Evolutionary conservation across 2,329 filamentous ascomycete species (phyloP).

Genomic region (Sporothrix euskadiensis): DNA sequence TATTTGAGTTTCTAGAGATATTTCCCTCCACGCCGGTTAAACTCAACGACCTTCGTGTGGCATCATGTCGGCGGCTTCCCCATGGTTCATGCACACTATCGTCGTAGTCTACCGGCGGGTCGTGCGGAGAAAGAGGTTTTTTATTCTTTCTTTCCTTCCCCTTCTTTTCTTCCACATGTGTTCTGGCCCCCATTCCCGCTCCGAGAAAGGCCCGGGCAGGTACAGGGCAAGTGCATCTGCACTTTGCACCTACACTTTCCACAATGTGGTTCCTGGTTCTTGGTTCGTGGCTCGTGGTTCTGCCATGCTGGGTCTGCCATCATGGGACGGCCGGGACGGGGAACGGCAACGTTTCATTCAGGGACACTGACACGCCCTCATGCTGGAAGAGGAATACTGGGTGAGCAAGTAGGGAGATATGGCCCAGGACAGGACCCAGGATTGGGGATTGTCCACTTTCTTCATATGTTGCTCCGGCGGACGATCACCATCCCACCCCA

Average conservation of each 20-base stretch:
- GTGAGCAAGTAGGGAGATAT: too few relatives aligned
- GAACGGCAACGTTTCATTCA: neutral
- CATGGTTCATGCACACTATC: neutral
- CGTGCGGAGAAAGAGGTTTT: neutral
- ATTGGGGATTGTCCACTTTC: neutral
- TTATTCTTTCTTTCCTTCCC: neutral
- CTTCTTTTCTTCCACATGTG: neutral
- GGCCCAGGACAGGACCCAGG: neutral
- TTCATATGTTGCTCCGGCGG: neutral
- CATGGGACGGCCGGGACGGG: neutral
- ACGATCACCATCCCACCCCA: neutral
- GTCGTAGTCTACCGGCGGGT: neutral
- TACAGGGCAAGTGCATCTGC: neutral
- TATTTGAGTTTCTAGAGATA: neutral
- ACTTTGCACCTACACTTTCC: neutral
- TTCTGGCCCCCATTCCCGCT: slow-evolving; percentile 1
- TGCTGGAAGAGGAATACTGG: neutral
- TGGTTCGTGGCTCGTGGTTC: too few relatives aligned
- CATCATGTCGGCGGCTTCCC: slow-evolving; percentile 1
- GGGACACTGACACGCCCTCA: neutral
- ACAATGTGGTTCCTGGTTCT: neutral
- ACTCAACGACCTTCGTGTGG: neutral
- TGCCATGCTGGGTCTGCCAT: neutral
- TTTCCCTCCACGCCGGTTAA: neutral
- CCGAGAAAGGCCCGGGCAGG: slow-evolving; percentile 17